phyloP scores from a whole-genome alignment of 2,329 filamentous ascomycete genomes.

The Hypoxylon sp. region DNA sequence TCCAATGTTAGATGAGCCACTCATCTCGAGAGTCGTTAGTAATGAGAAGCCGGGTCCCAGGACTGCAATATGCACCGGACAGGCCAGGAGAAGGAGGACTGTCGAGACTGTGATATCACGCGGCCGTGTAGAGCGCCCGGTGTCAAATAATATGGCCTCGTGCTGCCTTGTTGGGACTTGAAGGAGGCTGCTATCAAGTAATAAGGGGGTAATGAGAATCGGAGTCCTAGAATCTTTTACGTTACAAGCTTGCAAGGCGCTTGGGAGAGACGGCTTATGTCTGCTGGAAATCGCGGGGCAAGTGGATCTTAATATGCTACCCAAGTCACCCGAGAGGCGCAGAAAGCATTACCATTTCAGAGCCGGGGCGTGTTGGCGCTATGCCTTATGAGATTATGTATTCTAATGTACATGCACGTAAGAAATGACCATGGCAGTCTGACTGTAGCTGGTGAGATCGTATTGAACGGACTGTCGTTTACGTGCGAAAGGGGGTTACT shows the following conservation, averaged over 20 bases:
- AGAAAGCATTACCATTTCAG: neutral
- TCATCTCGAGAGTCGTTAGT: conserved; percentile 34
- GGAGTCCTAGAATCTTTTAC: conserved; percentile 36
- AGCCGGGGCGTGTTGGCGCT: conserved; percentile 28
- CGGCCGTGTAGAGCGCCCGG: conserved; percentile 39
- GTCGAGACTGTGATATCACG: conserved; percentile 42
- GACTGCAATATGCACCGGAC: conserved; percentile 27
- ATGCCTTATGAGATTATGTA: conserved; percentile 25
- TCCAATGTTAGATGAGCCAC: conserved; percentile 19
- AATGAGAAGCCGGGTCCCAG: conserved; percentile 36
- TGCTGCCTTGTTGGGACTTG: conserved; percentile 36
- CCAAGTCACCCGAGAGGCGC: conserved; percentile 36
- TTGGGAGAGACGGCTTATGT: conserved; percentile 12
- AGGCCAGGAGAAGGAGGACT: conserved; percentile 30
- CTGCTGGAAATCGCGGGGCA: conserved; percentile 40
- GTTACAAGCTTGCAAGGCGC: conserved; percentile 32
- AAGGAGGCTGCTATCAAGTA: conserved; percentile 45
- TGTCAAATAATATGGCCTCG: conserved; percentile 43
- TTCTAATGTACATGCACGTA: no score
- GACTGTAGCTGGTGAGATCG: no score
- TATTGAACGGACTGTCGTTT: conserved; percentile 9
- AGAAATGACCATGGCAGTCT: no score
- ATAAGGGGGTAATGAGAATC: conserved; percentile 46
- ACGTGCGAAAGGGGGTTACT: conserved; percentile 26
- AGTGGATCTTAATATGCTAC: conserved; percentile 35